Evolutionary conservation across 768 basidiomycete genomes (phyloP).

Genomic region (Pilatotrama ljubarskyi): DNA sequence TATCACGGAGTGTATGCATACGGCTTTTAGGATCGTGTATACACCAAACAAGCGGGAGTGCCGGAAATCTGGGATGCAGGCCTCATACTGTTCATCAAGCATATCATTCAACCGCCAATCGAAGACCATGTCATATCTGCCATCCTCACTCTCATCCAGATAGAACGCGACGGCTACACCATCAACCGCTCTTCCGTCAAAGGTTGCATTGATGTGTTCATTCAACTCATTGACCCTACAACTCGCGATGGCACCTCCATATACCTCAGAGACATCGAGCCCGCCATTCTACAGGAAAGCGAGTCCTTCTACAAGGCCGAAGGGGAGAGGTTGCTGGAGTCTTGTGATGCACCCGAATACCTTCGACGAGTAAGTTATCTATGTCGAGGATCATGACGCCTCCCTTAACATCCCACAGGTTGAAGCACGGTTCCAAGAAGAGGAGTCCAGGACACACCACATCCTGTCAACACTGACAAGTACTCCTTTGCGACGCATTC

Average conservation of each 20-base stretch:
- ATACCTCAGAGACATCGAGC: slow-evolving; percentile 86
- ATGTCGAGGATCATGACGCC: background rate
- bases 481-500: slow-evolving; percentile 64
- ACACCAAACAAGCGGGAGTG: slow-evolving; percentile 71
- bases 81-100: slow-evolving; percentile 75
- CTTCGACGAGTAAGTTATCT: slow-evolving; percentile 61
- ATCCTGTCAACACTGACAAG: slow-evolving; percentile 82
- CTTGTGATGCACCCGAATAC: slow-evolving; percentile 81
- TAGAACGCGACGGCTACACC: slow-evolving; percentile 88
- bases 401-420: slow-evolving; percentile 47
- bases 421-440: slow-evolving; percentile 77
- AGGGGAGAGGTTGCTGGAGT: slow-evolving; percentile 65
- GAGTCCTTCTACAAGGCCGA: slow-evolving; percentile 78
- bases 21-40: slow-evolving; percentile 78
- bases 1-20: slow-evolving; percentile 11
- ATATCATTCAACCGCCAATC: slow-evolving; percentile 80
- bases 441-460: slow-evolving; percentile 81
- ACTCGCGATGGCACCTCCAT: slow-evolving; percentile 49
- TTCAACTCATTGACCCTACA: slow-evolving; percentile 58
- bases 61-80: slow-evolving; percentile 84
- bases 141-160: slow-evolving; percentile 83
- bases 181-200: slow-evolving; percentile 92
- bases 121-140: slow-evolving; percentile 78
- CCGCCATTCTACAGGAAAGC: slow-evolving; percentile 75
- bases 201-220: slow-evolving; percentile 83